These are phyloP conservation scores for Eucalyptus pumila DNA, from an alignment of 345 rosid species.

Conservation along the genomic window DNA sequence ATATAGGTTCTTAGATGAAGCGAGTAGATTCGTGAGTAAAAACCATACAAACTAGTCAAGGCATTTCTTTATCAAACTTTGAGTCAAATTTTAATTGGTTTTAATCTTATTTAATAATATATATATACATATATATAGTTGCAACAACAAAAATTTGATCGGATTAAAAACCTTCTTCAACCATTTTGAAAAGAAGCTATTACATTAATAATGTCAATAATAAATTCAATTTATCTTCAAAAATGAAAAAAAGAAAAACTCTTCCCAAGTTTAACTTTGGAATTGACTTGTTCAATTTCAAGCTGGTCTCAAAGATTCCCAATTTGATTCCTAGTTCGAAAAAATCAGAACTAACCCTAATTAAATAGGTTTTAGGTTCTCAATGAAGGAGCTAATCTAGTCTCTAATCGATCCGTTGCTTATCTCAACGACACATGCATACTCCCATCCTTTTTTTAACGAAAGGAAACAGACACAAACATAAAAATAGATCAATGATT, in stretches of 20 bases:
- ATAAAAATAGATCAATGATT: neutral
- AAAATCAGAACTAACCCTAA: neutral
- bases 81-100: neutral
- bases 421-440: neutral
- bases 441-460: neutral
- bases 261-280: neutral
- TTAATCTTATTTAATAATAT: neutral
- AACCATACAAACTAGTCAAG: neutral
- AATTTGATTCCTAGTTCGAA: neutral
- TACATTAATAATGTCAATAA: neutral
- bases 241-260: neutral
- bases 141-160: fast-evolving
- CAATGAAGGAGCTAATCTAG: fast-evolving
- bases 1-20: neutral
- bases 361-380: neutral
- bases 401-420: fast-evolving
- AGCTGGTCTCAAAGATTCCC: fast-evolving
- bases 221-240: neutral
- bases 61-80: neutral
- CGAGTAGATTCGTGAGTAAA: fast-evolving
- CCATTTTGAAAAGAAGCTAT: neutral
- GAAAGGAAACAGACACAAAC: neutral
- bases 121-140: neutral
- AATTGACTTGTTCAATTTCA: fast-evolving
- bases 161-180: neutral